Evolutionary conservation across 2,329 filamentous ascomycete genomes (phyloP).

Genomic region (Diaporthe sp.): DNA sequence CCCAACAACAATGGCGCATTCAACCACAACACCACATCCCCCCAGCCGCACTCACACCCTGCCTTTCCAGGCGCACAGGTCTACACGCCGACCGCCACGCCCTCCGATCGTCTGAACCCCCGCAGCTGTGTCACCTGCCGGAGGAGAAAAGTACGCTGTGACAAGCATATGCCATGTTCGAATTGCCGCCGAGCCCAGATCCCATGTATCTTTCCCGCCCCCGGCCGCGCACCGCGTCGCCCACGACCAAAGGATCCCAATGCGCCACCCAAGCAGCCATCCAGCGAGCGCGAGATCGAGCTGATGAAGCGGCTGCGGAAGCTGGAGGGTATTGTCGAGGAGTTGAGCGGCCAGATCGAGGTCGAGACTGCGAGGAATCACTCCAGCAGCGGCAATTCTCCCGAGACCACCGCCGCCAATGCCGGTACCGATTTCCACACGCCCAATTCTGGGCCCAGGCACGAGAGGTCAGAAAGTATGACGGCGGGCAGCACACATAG

Average conservation of each 20-base stretch:
- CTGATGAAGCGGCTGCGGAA: conserved; percentile 80
- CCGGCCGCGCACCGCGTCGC: conserved; percentile 79
- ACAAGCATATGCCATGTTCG: conserved; percentile 82
- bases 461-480: conserved; percentile 45
- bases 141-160: conserved; percentile 77
- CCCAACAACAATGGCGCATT: conserved; percentile 34
- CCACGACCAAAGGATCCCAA: conserved; percentile 76
- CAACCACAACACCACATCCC: conserved; percentile 37
- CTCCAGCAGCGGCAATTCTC: conserved; percentile 54
- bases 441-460: conserved; percentile 31
- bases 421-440: conserved; percentile 45
- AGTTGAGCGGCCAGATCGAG: conserved; percentile 75
- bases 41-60: conserved; percentile 42
- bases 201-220: conserved; percentile 81
- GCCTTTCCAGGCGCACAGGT: conserved; percentile 47
- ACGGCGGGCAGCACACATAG: conserved; percentile 42
- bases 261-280: conserved; percentile 69
- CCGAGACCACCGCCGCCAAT: conserved; percentile 49
- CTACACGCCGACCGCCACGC: conserved; percentile 46
- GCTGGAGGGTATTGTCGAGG: conserved; percentile 82
- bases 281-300: conserved; percentile 75
- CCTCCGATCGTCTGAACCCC: conserved; percentile 45
- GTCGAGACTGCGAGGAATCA: conserved; percentile 61
- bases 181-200: conserved; percentile 81
- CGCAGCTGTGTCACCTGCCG: conserved; percentile 46